Percentiles rank a stretch among this genome's conserved stretches.
These are phyloP conservation scores for Flaveria linearis DNA, from an alignment of 129 eudicot species.

Conservation along the genomic window DNA sequence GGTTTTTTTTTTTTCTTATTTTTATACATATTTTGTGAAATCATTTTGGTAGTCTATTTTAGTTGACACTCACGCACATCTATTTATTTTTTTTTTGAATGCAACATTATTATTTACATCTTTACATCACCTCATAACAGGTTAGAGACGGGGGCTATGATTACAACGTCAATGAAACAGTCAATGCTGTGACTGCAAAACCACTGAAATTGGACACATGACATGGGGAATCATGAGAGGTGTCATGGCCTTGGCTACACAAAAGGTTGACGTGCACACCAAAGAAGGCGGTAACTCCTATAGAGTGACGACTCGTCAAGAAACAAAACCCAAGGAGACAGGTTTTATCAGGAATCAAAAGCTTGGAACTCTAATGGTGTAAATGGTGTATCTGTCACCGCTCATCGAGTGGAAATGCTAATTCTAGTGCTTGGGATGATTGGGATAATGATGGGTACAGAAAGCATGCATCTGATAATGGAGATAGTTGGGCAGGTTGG, in stretches of 20 bases:
- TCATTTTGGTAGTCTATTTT: background rate
- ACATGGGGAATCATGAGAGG: slow-evolving; percentile 95
- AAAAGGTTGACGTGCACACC: slow-evolving; percentile 78
- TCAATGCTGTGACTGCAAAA: slow-evolving; percentile 76
- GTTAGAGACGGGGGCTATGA: slow-evolving; percentile 91
- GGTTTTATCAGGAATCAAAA: slow-evolving; percentile 54
- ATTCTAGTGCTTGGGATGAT: slow-evolving; percentile 77
- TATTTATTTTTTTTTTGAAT: background rate
- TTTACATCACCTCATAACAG: slow-evolving; percentile 31
- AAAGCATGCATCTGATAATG: slow-evolving; percentile 46
- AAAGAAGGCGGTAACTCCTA: slow-evolving; percentile 50
- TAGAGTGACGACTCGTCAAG: slow-evolving; percentile 46
- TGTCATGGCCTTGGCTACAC: slow-evolving; percentile 89
- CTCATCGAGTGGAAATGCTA: slow-evolving; percentile 42
- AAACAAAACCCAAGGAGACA: slow-evolving; percentile 51
- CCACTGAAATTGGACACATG: too few relatives aligned
- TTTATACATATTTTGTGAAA: background rate
- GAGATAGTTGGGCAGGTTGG: slow-evolving; percentile 94
- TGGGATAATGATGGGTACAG: slow-evolving; percentile 64
- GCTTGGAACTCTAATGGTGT: slow-evolving; percentile 53
- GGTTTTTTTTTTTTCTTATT: slow-evolving; percentile 46
- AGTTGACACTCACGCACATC: background rate
- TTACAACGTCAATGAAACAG: slow-evolving; percentile 78
- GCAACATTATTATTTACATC: background rate
- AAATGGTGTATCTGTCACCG: slow-evolving; percentile 29